These are phyloP conservation scores for Oryza glumipatula DNA, from an alignment of 176 grass and related monocot genomes.

Conservation along the genomic window DNA sequence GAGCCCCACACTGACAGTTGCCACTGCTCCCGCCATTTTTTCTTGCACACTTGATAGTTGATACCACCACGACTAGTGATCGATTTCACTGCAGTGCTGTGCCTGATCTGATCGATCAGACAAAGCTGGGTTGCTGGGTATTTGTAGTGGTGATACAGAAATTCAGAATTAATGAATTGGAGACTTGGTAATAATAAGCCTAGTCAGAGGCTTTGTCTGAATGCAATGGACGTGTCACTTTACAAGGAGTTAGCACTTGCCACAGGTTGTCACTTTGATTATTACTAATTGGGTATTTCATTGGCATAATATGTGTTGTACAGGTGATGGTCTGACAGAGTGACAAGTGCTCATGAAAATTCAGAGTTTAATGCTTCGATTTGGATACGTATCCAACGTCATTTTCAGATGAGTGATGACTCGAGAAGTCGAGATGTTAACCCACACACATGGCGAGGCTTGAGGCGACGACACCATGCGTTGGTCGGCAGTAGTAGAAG, in stretches of 20 bases:
- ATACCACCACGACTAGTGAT: too few relatives aligned
- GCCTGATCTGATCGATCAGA: too few relatives aligned
- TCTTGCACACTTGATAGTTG: not conserved
- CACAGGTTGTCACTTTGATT: not conserved
- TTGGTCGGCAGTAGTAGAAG: not conserved
- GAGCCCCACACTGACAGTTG: not conserved
- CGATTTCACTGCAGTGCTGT: not conserved
- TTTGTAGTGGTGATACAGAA: not conserved
- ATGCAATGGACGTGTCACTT: not conserved
- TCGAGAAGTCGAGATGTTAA: not conserved
- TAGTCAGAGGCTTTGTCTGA: not conserved
- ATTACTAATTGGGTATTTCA: not conserved
- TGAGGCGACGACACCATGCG: not conserved
- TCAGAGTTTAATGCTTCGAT: not conserved
- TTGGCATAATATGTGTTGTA: not conserved
- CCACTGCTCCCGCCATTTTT: constrained; percentile 36
- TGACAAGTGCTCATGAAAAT: constrained; percentile 19
- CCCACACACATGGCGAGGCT: constrained; percentile 11
- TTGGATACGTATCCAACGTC: constrained; percentile 18
- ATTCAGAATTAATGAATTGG: not conserved
- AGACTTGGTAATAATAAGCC: not conserved
- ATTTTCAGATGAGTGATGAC: constrained; percentile 21
- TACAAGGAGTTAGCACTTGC: not conserved
- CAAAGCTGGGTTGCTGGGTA: not conserved
- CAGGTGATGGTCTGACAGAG: not conserved